Percentiles rank a stretch among this genome's conserved stretches.
Conservation (phyloP, 345 rosid genomes). For the Anastatica hierochuntica region DNA sequence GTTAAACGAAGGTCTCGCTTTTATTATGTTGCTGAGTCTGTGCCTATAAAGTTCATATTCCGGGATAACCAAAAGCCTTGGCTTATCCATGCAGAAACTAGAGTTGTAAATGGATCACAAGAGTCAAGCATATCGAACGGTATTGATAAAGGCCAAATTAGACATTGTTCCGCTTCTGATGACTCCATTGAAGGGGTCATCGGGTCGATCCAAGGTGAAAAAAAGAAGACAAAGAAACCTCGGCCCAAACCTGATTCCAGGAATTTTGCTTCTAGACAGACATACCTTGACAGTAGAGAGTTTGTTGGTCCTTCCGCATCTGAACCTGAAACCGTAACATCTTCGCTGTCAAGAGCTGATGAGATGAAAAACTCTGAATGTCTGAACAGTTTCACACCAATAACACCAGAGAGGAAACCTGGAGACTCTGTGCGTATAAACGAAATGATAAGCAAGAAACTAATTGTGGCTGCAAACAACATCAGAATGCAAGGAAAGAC, state of each 20-base stretch:
- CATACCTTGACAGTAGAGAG: slow-evolving; percentile 1
- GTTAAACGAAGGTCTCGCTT: slow-evolving; percentile 15
- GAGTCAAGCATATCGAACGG: slow-evolving; percentile 7
- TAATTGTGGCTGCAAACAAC: slow-evolving; percentile 23
- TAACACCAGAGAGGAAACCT: slow-evolving; percentile 3
- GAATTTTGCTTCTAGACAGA: background rate
- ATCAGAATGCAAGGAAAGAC: slow-evolving; percentile 26
- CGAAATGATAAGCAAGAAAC: slow-evolving; percentile 11
- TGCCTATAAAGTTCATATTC: slow-evolving; percentile 17
- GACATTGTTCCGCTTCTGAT: background rate
- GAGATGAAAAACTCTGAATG: background rate
- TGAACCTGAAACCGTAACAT: slow-evolving; percentile 9
- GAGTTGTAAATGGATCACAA: slow-evolving; percentile 1
- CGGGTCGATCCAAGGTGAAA: slow-evolving; percentile 2
- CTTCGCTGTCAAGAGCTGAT: slow-evolving; percentile 7
- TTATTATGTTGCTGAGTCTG: slow-evolving; percentile 10
- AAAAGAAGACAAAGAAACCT: slow-evolving; percentile 2
- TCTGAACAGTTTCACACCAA: background rate
- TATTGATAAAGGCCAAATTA: background rate
- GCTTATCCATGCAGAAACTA: slow-evolving; percentile 24
- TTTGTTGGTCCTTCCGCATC: too few species aligned
- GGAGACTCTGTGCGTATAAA: background rate
- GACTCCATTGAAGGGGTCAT: background rate
- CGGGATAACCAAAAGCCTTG: slow-evolving; percentile 11
- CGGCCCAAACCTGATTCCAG: background rate